Evolutionary conservation across 2,329 filamentous ascomycete genomes (phyloP), one percentile per base, ranked within the genome.

Genomic region (Ophidiomyces ophidiicola): DNA sequence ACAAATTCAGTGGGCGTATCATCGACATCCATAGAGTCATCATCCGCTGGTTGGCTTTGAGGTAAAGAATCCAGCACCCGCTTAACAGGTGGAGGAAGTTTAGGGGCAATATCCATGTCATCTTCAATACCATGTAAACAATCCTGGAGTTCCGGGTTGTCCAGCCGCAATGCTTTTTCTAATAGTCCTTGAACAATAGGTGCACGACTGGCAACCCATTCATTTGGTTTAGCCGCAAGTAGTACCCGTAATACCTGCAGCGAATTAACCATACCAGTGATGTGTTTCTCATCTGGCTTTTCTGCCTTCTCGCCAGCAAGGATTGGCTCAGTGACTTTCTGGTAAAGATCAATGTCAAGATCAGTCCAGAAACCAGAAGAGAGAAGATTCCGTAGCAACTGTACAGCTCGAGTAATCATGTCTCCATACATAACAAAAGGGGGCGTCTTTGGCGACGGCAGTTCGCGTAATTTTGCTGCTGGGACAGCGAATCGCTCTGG

Each of bases 61-160:
- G 90, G 90, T 30, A 94, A 76, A 1, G 88, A 83, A 50, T 94
- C 82, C 4, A 98, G 68, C n/a, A 94, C 75, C 28, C 85, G 76
- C 55, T 81, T 77, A 47, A 94, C 64, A 6, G 82, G 79, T 1
- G 90, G 78, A 48, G 79, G 78, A 33, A 94, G 65, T 44, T 78
- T 74, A 5, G 77, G 76, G 12, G 72, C 75, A 32, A 83, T 76
- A 39, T 84, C 80, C 46, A 72, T 73, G 23, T 77, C 73, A 46
- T 78, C 74, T 48, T 86, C 79, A 2, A 76, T 67, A 18, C 78
- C 70, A 59, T 96, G 84, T 21, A 96, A 65, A 53, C 83, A 94
- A 53, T 96, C 88, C 52, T 98, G 92, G 6, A 98, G 77, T 54
- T 98, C 90, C 0, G 85, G 76, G 47, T 87, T 82, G 48, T 96